Evolutionary conservation across 345 rosid species (phyloP).

Genomic region (Rhizophora apiculata): DNA sequence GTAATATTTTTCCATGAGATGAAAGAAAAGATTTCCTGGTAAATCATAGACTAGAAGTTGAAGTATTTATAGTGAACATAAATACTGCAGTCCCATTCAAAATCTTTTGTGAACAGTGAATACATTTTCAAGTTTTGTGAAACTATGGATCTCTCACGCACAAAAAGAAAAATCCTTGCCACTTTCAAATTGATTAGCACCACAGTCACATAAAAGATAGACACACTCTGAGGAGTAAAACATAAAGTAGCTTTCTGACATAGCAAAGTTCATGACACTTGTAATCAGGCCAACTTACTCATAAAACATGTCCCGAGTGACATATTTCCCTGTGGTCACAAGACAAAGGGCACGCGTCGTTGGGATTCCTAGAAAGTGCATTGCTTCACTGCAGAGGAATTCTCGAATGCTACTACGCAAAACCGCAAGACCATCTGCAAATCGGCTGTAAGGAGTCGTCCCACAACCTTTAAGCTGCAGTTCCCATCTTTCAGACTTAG

Average conservation of each 20-base stretch:
- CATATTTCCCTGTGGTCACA: conserved; percentile 86
- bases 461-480: conserved; percentile 98
- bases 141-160: background rate
- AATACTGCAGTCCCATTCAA: background rate
- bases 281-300: conserved; percentile 56
- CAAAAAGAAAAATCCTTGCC: background rate
- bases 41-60: too few species aligned
- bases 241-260: background rate
- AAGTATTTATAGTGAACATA: background rate
- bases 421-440: conserved; percentile 98
- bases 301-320: conserved; percentile 94
- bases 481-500: conserved; percentile 91
- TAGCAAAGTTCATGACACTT: background rate
- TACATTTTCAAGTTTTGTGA: background rate
- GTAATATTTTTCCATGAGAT: too few species aligned
- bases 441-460: conserved; percentile 92
- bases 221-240: background rate
- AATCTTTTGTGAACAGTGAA: background rate
- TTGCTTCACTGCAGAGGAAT: conserved; percentile 91
- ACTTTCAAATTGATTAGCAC: background rate
- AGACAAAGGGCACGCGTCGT: conserved; percentile 96
- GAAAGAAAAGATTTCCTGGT: too few species aligned
- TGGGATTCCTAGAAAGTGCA: conserved; percentile 92
- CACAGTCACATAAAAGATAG: background rate
- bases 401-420: conserved; percentile 94